phyloP scores from a whole-genome alignment of 148 eudicot species.

The Diospyros lotus region DNA sequence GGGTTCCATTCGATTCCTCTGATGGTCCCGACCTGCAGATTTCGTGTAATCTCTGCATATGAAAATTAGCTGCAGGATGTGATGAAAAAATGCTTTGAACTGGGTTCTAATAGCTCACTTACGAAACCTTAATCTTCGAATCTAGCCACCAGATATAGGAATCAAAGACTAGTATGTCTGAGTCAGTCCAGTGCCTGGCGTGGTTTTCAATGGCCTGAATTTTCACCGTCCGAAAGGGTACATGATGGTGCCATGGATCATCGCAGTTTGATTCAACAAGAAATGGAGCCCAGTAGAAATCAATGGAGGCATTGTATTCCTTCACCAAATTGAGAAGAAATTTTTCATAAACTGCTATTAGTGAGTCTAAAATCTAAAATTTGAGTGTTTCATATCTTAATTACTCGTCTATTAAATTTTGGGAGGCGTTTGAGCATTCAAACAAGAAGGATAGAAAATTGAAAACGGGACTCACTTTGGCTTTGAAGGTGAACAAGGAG shows the following conservation, averaged over 20 bases:
- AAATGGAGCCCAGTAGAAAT: conserved; percentile 75
- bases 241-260: conserved; percentile 45
- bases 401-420: too few species aligned
- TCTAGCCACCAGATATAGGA: conserved; percentile 73
- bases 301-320: conserved; percentile 68
- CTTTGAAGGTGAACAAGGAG: conserved; percentile 36
- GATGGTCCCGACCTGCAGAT: conserved; percentile 17
- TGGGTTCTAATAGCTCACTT: conserved; percentile 14
- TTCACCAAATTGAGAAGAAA: conserved; percentile 11
- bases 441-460: neutral
- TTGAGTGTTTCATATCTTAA: too few species aligned
- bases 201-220: conserved; percentile 55
- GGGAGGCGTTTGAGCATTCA: neutral
- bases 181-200: conserved; percentile 59
- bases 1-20: conserved; percentile 1
- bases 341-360: too few species aligned
- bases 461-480: conserved; percentile 32
- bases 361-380: too few species aligned
- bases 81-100: too few species aligned
- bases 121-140: conserved; percentile 43
- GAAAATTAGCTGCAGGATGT: too few species aligned
- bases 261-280: conserved; percentile 77
- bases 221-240: conserved; percentile 35
- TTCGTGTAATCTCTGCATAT: too few species aligned
- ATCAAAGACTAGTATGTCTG: conserved; percentile 62